Base-by-base conservation (phyloP, 352 stramenopile species). In the Phytopythium cucurbitacearum region DNA sequence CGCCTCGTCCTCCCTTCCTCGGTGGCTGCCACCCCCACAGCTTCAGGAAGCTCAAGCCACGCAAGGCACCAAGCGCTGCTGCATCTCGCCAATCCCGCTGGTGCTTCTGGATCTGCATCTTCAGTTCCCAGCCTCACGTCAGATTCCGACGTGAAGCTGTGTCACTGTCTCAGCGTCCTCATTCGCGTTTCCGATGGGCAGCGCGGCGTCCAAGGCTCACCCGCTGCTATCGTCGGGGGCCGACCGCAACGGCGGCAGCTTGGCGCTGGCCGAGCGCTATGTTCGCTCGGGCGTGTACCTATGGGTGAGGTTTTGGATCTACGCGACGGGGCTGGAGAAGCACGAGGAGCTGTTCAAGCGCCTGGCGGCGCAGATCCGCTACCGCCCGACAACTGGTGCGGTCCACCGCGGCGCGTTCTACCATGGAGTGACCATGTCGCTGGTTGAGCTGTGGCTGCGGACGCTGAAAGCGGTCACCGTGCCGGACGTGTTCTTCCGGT, bases 241-340 rank as follows among this genome's bases (percentile, higher is more conserved):
- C 33, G 33, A 13, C 4, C 10, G 12, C 7, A 3, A 15, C 13
- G 45, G 40, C 8, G 12, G 33, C 7, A n/a, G 45, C 45, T 8
- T 51, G 3, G 33, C 12, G 33, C 33, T 51, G 5, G 45, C 33
- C 7, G 33, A 9, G 33, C 33, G 33, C 13, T 51, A 41, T 12
- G 8, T 40, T 6, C 45, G 48, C 48, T 44, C 48, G 12, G 37
- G 48, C 16, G 6, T 87, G 40, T 62, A 79, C 52, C 44, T 81
- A 41, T 85, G 69, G 74, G n/a, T 77, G 60, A 81, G 84, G 40
- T 87, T 92, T 44, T 90, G 76, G 78, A 74, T 94, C 65, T 91
- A 85, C 60, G 62, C 80, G 42, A 92, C 74, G 32, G 81, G 84
- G 0, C 62, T 94, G 35, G 71, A 92, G 55, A 60, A 71, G 40